Conservation (phyloP, 805 yeast genomes). For the Ogataea wickerhamii region DNA sequence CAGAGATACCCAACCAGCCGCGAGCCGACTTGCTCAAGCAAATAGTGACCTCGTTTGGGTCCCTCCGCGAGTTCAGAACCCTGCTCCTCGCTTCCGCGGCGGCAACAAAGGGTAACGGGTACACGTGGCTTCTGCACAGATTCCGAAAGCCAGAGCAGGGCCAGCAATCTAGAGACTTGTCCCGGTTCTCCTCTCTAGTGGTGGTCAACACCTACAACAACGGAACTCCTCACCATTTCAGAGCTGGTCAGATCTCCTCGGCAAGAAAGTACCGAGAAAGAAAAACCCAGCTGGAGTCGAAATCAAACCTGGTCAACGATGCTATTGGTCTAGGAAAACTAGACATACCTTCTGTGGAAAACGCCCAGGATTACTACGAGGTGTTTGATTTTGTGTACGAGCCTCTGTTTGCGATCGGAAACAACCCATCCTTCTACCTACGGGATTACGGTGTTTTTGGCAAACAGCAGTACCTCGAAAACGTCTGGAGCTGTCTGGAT, state of each 20-base stretch:
- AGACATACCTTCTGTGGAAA: conserved; percentile 34
- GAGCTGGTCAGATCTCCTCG: conserved; percentile 48
- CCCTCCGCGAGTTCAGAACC: conserved; percentile 69
- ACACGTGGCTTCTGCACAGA: conserved; percentile 81
- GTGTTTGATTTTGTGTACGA: conserved; percentile 38
- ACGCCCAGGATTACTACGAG: conserved; percentile 40
- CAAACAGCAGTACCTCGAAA: conserved; percentile 64
- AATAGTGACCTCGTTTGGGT: conserved; percentile 65
- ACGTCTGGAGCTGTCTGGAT: conserved; percentile 73
- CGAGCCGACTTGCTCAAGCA: conserved; percentile 38
- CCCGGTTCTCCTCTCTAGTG: conserved; percentile 46
- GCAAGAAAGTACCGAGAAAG: conserved; percentile 32
- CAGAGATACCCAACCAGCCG: conserved; percentile 26
- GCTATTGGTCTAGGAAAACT: conserved; percentile 14
- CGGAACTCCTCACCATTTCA: conserved; percentile 72
- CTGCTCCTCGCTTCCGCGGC: conserved; percentile 65
- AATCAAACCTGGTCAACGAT: conserved; percentile 9
- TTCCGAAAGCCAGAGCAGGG: conserved; percentile 29
- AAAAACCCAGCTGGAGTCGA: conserved; percentile 15
- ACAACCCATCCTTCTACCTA: conserved; percentile 65
- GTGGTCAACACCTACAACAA: conserved; percentile 84
- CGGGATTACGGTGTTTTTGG: conserved; percentile 79
- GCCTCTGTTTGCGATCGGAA: conserved; percentile 70
- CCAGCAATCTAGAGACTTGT: conserved; percentile 20
- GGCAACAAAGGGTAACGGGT: conserved; percentile 83